These are phyloP conservation scores for Solanum ossicruentum DNA, from an alignment of 257 asterid species.

Conservation along the genomic window DNA sequence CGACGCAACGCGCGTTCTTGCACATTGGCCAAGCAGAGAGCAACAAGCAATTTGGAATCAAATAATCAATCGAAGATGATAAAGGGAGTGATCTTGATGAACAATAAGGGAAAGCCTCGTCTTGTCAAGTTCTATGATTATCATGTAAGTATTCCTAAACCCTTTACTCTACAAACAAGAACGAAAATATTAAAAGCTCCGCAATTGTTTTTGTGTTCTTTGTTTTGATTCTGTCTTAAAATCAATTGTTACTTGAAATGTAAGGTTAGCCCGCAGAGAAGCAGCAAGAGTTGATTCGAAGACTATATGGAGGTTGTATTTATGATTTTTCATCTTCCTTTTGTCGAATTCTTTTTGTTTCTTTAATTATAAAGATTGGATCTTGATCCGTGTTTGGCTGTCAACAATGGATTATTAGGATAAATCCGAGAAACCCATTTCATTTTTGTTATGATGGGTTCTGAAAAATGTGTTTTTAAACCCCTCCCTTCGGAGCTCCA, in stretches of 20 bases:
- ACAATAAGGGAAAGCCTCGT: conserved; percentile 90
- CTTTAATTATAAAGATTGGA: background rate
- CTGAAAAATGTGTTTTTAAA: background rate
- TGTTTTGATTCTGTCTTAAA: background rate
- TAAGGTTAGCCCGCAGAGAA: conserved; percentile 69
- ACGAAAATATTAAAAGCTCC: background rate
- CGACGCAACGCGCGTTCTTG: background rate
- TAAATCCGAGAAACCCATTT: background rate
- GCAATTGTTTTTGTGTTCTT: background rate
- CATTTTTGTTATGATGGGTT: background rate
- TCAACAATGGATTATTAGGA: background rate
- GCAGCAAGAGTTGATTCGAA: conserved; percentile 83
- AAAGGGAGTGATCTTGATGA: conserved; percentile 81
- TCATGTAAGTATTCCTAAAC: conserved; percentile 33
- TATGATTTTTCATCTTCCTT: background rate
- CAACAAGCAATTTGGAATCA: background rate
- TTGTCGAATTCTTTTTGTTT: background rate
- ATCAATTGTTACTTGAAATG: background rate
- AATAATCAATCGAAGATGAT: conserved; percentile 32
- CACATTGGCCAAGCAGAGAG: background rate
- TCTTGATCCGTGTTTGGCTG: background rate
- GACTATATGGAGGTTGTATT: conserved; percentile 52
- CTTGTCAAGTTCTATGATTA: conserved; percentile 75
- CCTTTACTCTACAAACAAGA: background rate
- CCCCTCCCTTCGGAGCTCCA: background rate